Evolutionary conservation across 257 asterid genomes (phyloP), one percentile per base, ranked within the genome.

Genomic region (Jacaranda mimosifolia): DNA sequence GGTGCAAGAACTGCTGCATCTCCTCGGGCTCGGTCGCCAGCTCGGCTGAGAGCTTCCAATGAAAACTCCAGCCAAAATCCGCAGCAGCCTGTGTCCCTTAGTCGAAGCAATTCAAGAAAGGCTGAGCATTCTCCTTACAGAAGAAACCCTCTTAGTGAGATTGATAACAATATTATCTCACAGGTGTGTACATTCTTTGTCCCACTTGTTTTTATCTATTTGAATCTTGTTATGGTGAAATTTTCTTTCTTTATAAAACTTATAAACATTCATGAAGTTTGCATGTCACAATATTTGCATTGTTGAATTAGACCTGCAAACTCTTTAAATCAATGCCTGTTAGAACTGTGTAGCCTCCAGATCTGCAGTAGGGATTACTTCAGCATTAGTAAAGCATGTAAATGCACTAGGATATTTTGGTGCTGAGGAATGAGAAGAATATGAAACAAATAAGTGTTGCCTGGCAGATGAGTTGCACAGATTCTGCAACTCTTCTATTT

Each of bases 21-120:
- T 62, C 99, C 99, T 7, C 93, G 98, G 1, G 86, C 97, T 1
- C 88, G 97, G 9, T 95, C 99, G 10, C 99, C 99, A 19, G 97
- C 99, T 1, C 78, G 97, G 72, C 38, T 72, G 5, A 85, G 82
- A 74, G 85, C 77, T 49, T 49, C 85, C 2, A 88, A 63, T 62
- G 97, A 88, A 73, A 84, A 76, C 26, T 11, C 7, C 10, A 19
- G 62, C 51, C 88, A 83, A 17, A 59, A 69, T 52, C 91, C 76
- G 82, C 89, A 82, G 75, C 94, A 84, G 77, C 90, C 92, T 0
- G 9, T 78, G 40, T 83, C 99, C 9, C 95, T 93, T 3, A 96
- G 99, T 72, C 85, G 99, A 45, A 96, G 93, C 92, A 96, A 96
- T 85, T 96, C 98, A 1, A 93, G 97, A 86, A 93, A 90, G 79